Evolutionary conservation across 2,329 filamentous ascomycete genomes (phyloP).

Genomic region (Colletotrichum tanaceti): DNA sequence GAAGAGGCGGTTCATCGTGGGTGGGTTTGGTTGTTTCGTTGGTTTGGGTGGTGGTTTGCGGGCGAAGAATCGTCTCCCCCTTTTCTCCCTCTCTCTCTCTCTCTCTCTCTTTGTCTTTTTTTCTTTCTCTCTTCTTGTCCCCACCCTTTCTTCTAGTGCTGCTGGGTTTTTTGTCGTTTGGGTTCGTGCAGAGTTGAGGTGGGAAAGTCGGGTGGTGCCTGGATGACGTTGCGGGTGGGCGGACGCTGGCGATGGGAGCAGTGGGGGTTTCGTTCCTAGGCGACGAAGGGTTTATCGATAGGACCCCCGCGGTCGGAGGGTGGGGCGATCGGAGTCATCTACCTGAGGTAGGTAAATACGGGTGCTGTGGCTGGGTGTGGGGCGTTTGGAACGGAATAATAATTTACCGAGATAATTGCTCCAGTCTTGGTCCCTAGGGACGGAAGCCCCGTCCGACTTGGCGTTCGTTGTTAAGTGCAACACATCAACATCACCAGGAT

Average conservation of each 20-base stretch:
- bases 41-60: not conserved
- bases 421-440: not conserved
- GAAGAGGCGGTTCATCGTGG: constrained; percentile 93
- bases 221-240: constrained; percentile 21
- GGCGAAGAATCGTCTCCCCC: too few relatives aligned
- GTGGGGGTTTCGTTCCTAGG: too few relatives aligned
- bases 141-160: too few relatives aligned
- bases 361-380: not conserved
- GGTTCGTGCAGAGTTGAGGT: not conserved
- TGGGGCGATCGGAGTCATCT: not conserved
- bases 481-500: too few relatives aligned
- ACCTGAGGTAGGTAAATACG: too few relatives aligned
- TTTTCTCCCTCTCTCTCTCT: too few relatives aligned
- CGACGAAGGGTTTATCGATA: constrained; percentile 32
- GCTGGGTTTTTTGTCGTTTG: not conserved
- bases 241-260: too few relatives aligned
- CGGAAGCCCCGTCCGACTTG: not conserved
- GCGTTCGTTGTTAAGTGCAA: not conserved
- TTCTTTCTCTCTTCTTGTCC: too few relatives aligned
- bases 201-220: constrained; percentile 7
- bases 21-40: too few relatives aligned
- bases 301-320: constrained; percentile 20
- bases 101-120: too few relatives aligned
- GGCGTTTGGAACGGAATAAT: not conserved
- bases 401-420: not conserved